Evolutionary conservation across 257 asterid species (phyloP).

Genomic region (Haberlea rhodopensis): DNA sequence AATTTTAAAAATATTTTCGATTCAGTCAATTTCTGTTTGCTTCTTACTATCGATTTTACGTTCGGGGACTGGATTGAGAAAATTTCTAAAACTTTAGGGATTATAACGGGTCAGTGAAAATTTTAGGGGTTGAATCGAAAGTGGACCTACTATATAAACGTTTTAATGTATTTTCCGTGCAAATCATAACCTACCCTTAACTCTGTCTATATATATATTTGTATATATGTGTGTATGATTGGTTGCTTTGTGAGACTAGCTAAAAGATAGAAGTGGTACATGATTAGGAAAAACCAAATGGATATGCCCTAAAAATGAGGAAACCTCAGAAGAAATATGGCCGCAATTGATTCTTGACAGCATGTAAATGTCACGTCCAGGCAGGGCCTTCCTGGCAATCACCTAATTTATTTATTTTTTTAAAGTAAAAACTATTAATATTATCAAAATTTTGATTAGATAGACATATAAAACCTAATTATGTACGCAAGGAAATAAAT

Average conservation of each 20-base stretch:
- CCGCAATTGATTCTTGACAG: neutral
- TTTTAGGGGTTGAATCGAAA: too few relatives aligned
- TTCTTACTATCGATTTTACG: too few relatives aligned
- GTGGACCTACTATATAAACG: too few relatives aligned
- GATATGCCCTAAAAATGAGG: neutral
- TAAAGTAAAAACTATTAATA: too few relatives aligned
- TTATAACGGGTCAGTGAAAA: too few relatives aligned
- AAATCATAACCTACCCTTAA: neutral
- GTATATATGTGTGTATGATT: neutral
- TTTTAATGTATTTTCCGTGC: too few relatives aligned
- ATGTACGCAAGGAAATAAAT: neutral
- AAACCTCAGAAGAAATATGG: neutral
- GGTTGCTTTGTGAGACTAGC: neutral
- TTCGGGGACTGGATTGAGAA: too few relatives aligned
- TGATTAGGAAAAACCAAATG: neutral
- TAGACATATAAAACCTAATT: neutral
- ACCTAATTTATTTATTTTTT: neutral
- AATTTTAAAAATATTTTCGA: too few relatives aligned
- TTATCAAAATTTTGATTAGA: neutral
- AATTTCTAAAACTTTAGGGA: too few relatives aligned
- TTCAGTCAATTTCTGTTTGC: too few relatives aligned
- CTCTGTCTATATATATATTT: too few relatives aligned
- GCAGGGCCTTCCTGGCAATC: neutral
- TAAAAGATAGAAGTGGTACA: neutral
- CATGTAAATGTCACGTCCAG: neutral